phyloP scores from a whole-genome alignment of 208 protist genomes.

The Leishmania amazonensis region DNA sequence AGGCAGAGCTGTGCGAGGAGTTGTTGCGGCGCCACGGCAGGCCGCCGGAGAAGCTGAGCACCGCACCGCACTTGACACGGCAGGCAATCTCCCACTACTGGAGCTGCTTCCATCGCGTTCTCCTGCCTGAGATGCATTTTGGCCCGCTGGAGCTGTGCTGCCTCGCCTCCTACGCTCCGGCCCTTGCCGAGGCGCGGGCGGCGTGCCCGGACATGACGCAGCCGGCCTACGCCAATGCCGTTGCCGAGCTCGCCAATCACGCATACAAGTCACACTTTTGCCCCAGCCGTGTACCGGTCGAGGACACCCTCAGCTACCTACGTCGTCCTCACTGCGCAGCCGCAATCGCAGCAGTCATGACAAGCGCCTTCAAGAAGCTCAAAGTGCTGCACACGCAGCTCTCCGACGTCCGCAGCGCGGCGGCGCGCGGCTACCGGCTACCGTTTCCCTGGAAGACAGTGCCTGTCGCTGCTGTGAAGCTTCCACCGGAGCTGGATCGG shows the following conservation, averaged over 20 bases:
- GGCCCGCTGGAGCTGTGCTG: conserved; percentile 67
- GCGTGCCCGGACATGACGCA: conserved; percentile 4
- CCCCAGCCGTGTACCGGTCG: conserved; percentile 21
- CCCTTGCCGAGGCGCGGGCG: conserved; percentile 33
- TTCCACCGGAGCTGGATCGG: conserved; percentile 5
- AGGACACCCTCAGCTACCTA: conserved; percentile 27
- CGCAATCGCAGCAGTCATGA: conserved; percentile 29
- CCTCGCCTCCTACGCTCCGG: conserved; percentile 59
- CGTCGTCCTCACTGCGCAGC: conserved; percentile 14
- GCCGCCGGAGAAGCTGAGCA: conserved; percentile 40
- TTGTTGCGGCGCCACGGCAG: conserved; percentile 32
- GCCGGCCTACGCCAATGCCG: conserved; percentile 7
- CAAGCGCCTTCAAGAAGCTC: conserved; percentile 20
- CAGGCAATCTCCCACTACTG: conserved; percentile 66
- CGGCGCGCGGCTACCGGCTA: background rate
- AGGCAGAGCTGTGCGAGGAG: conserved; percentile 58
- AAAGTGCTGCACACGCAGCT: conserved; percentile 28
- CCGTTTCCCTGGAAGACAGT: background rate
- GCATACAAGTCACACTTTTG: conserved; percentile 25
- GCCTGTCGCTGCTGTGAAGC: background rate
- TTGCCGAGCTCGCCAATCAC: conserved; percentile 26
- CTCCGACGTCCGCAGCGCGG: background rate
- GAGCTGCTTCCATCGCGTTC: conserved; percentile 51
- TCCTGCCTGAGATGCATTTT: conserved; percentile 66
- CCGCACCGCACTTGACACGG: conserved; percentile 44